Base-by-base conservation (phyloP, 495 filamentous ascomycete genomes). In the Aeminium ludgeri region DNA sequence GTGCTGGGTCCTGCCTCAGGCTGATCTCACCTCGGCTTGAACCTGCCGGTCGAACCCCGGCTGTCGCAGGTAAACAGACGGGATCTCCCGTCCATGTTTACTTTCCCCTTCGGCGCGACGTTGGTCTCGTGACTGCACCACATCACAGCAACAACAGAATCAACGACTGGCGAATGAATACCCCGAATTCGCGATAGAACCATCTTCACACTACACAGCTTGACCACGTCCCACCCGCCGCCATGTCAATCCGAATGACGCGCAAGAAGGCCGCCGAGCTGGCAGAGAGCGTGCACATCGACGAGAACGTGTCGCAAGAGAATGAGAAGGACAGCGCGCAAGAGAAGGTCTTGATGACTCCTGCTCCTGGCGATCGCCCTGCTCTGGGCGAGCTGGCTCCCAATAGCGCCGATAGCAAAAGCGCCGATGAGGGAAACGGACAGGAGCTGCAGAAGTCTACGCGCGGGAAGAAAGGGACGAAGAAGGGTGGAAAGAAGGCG, bases 251-350 rank as follows among this genome's bases (percentile, higher is more conserved):
- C 16, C 48, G 48, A 28, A 40, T 51, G 33, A 51, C 48, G 19
- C 43, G 48, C 20, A 42, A 45, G 29, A 46, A 43, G 31, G 48
- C 48, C 30, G 43, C 43, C 6, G 38, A 51, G 30, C 33, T 51
- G 19, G 48, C 48, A 4, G 48, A 51, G 15, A 10, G 38, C 13
- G 29, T 46, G 18, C 48, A 51, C 19, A 29, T 51, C 15, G 48
- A 51, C 30, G 48, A 46, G 20, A 44, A 51, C 40, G 48, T 11
- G 10, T 25, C 44, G 5, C 44, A 46, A 6, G 44, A 38, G 2
- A 3, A 30, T 6, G 27, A 30, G 1, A 32, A 23, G 16, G 46
- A 49, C 3, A 12, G n/a, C 12, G 32, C 19, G 15, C 10, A 17
- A n/a, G 16, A 36, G 16, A 6, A 19, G 5, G 23, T 19, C 11